Evolutionary conservation across 345 rosid species (phyloP).

Genomic region (Rhizophora mangle): DNA sequence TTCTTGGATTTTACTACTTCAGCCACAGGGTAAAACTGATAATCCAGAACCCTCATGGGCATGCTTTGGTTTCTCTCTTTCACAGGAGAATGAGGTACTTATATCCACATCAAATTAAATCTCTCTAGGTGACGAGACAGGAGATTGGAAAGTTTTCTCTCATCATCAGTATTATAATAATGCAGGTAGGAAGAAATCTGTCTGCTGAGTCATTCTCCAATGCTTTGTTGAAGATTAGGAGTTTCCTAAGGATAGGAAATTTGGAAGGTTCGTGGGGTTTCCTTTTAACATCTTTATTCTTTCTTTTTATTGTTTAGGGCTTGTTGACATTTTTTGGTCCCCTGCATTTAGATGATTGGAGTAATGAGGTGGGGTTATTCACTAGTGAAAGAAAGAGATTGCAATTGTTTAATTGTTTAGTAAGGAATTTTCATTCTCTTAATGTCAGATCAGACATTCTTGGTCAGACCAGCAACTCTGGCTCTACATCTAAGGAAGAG

Average conservation of each 20-base stretch:
- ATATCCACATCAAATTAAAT: slow-evolving; percentile 13
- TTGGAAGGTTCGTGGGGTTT: slow-evolving; percentile 49
- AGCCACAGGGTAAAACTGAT: slow-evolving; percentile 44
- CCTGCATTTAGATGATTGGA: too few relatives aligned
- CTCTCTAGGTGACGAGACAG: slow-evolving; percentile 3
- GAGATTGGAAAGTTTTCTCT: not conserved
- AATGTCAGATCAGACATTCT: slow-evolving; percentile 57
- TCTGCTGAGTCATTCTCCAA: slow-evolving; percentile 51
- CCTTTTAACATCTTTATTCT: not conserved
- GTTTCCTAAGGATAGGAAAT: slow-evolving; percentile 42
- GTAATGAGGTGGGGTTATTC: too few relatives aligned
- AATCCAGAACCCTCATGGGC: slow-evolving; percentile 47
- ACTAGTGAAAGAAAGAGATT: too few relatives aligned
- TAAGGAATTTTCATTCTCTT: slow-evolving; percentile 12
- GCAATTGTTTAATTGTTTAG: too few relatives aligned
- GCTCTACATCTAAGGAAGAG: slow-evolving; percentile 44
- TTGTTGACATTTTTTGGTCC: too few relatives aligned
- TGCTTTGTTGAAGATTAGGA: slow-evolving; percentile 54
- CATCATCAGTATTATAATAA: slow-evolving; percentile 19
- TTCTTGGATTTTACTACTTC: slow-evolving; percentile 71
- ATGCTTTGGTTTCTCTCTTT: slow-evolving; percentile 78
- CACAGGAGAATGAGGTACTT: slow-evolving; percentile 77
- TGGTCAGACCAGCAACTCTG: slow-evolving; percentile 47
- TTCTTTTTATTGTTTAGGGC: slow-evolving; percentile 2
- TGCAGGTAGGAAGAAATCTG: slow-evolving; percentile 51